Conservation (phyloP, 176 grass and related monocot species). For the Tillandsia fasciculata region DNA sequence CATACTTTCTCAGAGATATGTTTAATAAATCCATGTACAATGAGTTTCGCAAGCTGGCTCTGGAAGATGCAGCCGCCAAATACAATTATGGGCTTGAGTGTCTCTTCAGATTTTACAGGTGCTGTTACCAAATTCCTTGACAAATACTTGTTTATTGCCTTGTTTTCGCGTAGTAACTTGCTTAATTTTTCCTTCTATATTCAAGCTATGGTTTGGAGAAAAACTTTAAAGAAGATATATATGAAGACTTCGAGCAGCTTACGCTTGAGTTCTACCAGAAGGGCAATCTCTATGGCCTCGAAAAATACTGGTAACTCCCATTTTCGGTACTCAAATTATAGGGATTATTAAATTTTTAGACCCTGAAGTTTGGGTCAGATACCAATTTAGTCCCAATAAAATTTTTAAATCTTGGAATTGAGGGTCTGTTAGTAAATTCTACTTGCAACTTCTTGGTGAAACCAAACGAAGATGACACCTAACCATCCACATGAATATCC, state of each 20-base stretch:
- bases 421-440: too few species aligned
- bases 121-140: background rate
- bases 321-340: background rate
- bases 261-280: slow-evolving; percentile 64
- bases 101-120: slow-evolving; percentile 99
- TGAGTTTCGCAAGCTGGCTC: slow-evolving; percentile 68
- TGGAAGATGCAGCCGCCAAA: slow-evolving; percentile 76
- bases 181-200: slow-evolving; percentile 13
- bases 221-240: slow-evolving; percentile 68
- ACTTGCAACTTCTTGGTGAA: too few species aligned
- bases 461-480: too few species aligned
- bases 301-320: slow-evolving; percentile 87
- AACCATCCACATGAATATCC: too few species aligned
- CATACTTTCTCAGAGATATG: slow-evolving; percentile 89
- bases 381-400: background rate
- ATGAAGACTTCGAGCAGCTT: slow-evolving; percentile 88
- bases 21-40: slow-evolving; percentile 89
- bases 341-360: background rate
- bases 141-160: background rate
- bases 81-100: slow-evolving; percentile 95
- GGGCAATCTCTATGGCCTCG: slow-evolving; percentile 86
- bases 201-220: slow-evolving; percentile 98
- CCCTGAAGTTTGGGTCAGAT: slow-evolving; percentile 8
- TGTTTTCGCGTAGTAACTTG: background rate
- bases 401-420: too few species aligned